phyloP scores from a whole-genome alignment of 768 basidiomycete species.

The Daedalea quercina region DNA sequence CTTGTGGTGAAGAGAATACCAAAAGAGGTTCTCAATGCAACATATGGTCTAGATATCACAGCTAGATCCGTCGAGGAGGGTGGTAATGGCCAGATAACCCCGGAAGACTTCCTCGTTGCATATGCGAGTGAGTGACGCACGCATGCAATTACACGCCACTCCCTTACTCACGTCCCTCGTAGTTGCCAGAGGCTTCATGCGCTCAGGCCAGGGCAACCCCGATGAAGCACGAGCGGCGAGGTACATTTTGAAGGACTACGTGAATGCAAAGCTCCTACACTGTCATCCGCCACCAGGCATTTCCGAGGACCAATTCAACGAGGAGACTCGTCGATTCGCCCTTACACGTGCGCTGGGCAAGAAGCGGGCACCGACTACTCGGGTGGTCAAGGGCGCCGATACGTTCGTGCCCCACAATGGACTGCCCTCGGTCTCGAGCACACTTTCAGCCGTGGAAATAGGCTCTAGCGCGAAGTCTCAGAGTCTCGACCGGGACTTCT shows the following conservation, averaged over 20 bases:
- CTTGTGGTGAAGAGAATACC: conserved; percentile 78
- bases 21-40: conserved; percentile 77
- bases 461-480: conserved; percentile 41
- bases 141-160: not conserved
- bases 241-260: conserved; percentile 93
- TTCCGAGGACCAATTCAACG: conserved; percentile 67
- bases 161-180: conserved; percentile 1
- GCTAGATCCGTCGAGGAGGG: conserved; percentile 68
- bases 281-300: conserved; percentile 83
- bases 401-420: conserved; percentile 58
- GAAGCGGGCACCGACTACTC: conserved; percentile 83
- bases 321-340: conserved; percentile 53
- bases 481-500: conserved; percentile 81
- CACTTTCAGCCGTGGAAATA: conserved; percentile 24
- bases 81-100: conserved; percentile 66
- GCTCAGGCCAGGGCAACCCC: conserved; percentile 93
- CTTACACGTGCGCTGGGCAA: conserved; percentile 60
- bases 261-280: conserved; percentile 87
- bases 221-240: conserved; percentile 94
- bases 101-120: conserved; percentile 77
- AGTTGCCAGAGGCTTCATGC: conserved; percentile 92
- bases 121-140: conserved; percentile 76
- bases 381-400: conserved; percentile 78
- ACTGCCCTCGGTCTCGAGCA: conserved; percentile 15
- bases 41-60: conserved; percentile 79